phyloP scores from a whole-genome alignment of 208 protist genomes.

The Acanthamoeba rhysodes region DNA sequence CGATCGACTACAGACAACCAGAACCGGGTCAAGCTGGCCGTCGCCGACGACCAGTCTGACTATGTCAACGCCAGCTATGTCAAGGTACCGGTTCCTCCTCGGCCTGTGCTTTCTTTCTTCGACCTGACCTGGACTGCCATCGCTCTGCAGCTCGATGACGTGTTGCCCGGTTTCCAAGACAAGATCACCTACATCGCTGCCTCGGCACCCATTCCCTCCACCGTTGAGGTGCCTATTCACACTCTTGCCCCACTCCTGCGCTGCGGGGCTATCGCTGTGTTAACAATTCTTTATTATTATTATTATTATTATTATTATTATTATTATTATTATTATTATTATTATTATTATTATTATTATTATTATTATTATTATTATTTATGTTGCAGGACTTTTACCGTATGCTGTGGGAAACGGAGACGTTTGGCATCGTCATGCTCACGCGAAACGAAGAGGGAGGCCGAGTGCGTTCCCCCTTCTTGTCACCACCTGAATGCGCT shows the following conservation, averaged over 20 bases:
- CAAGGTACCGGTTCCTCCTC: background rate
- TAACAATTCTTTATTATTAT: background rate
- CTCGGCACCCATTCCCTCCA: slow-evolving; percentile 39
- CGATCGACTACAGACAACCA: background rate
- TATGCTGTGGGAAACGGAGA: slow-evolving; percentile 44
- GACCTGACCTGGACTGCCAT: background rate
- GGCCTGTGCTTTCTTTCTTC: too few relatives aligned
- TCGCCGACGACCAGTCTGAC: background rate
- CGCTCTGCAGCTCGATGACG: background rate
- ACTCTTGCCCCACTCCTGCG: too few relatives aligned
- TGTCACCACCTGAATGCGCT: background rate
- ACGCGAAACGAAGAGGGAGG: slow-evolving; percentile 37
- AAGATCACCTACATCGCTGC: slow-evolving; percentile 51
- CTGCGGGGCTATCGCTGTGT: background rate
- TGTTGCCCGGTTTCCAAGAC: background rate
- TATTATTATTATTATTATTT: background rate
- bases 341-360: background rate
- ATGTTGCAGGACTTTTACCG: slow-evolving; percentile 21
- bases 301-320: background rate
- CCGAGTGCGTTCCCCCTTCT: background rate
- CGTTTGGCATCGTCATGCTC: slow-evolving; percentile 54
- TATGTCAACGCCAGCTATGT: slow-evolving; percentile 69
- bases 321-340: background rate
- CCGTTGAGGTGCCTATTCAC: background rate
- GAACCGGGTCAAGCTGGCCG: slow-evolving; percentile 14